phyloP scores from a whole-genome alignment of 2,329 filamentous ascomycete genomes.

The Teratosphaeria viscida region DNA sequence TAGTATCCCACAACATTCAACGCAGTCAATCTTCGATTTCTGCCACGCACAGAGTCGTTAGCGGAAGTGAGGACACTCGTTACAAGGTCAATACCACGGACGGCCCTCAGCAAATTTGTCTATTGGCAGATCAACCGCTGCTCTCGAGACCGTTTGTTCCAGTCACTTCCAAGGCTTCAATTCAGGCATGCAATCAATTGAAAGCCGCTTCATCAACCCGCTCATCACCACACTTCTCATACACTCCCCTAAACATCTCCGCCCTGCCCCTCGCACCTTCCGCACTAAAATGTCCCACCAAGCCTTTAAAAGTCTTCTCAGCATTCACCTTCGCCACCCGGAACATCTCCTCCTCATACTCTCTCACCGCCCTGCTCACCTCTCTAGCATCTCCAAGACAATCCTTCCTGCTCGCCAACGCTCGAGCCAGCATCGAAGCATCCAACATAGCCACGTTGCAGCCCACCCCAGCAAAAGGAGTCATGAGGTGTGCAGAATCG shows the following conservation, averaged over 20 bases:
- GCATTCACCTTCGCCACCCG: background rate
- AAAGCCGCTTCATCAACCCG: background rate
- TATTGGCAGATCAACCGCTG: too few species aligned
- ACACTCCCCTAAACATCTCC: background rate
- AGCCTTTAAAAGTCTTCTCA: background rate
- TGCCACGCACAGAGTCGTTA: too few species aligned
- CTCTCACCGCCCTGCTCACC: background rate
- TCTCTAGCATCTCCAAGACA: background rate
- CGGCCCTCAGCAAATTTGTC: too few species aligned
- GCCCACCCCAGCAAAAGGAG: constrained; percentile 48
- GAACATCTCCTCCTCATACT: background rate
- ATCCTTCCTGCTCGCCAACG: background rate
- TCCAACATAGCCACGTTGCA: constrained; percentile 22
- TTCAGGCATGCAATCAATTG: background rate
- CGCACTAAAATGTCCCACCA: background rate
- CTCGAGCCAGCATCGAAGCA: background rate
- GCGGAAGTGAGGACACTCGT: too few species aligned
- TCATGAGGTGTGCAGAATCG: constrained; percentile 49
- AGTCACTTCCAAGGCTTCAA: background rate
- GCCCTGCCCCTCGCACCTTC: background rate
- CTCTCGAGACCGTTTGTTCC: too few species aligned
- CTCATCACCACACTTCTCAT: background rate
- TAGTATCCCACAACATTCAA: too few species aligned
- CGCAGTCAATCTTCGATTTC: too few species aligned
- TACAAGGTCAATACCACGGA: too few species aligned